Percentiles rank a stretch among this genome's conserved stretches.
These are phyloP conservation scores for Seiridium cupressi DNA, from an alignment of 2,329 filamentous ascomycete genomes.

Conservation along the genomic window DNA sequence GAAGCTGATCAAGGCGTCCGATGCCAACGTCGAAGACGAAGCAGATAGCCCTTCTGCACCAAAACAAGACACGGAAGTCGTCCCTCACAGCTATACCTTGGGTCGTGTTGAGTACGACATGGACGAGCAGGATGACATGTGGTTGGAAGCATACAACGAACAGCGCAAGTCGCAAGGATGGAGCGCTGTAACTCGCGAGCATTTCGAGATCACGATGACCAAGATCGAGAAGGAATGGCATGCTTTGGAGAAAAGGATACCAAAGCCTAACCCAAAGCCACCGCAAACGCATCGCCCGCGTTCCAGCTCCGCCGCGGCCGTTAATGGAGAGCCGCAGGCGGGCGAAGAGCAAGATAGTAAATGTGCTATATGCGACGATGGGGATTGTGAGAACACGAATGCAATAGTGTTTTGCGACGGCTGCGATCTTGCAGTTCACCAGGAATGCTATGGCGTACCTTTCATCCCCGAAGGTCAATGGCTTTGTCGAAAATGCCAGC, in stretches of 20 bases:
- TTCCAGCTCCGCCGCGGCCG: constrained; percentile 90
- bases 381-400: constrained; percentile 99
- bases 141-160: constrained; percentile 81
- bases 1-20: constrained; percentile 64
- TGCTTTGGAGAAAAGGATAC: constrained; percentile 90
- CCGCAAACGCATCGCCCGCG: constrained; percentile 90
- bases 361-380: constrained; percentile 96
- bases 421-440: constrained; percentile 94
- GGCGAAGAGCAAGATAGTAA: constrained; percentile 97
- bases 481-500: constrained; percentile 94
- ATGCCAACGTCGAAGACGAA: constrained; percentile 60
- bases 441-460: constrained; percentile 97
- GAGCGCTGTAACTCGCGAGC: constrained; percentile 83
- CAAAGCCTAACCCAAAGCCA: constrained; percentile 94
- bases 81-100: constrained; percentile 49
- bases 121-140: constrained; percentile 98
- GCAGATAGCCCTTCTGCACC: constrained; percentile 41
- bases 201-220: constrained; percentile 97
- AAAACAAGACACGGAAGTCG: constrained; percentile 59
- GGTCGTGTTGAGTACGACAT: constrained; percentile 97
- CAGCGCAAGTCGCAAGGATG: constrained; percentile 72
- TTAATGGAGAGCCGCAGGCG: constrained; percentile 85
- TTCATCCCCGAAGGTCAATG: constrained; percentile 99
- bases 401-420: constrained; percentile 99
- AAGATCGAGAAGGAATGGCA: constrained; percentile 99